These are phyloP conservation scores for Linderniella brevidens DNA, from an alignment of 257 asterid genomes.

Conservation along the genomic window DNA sequence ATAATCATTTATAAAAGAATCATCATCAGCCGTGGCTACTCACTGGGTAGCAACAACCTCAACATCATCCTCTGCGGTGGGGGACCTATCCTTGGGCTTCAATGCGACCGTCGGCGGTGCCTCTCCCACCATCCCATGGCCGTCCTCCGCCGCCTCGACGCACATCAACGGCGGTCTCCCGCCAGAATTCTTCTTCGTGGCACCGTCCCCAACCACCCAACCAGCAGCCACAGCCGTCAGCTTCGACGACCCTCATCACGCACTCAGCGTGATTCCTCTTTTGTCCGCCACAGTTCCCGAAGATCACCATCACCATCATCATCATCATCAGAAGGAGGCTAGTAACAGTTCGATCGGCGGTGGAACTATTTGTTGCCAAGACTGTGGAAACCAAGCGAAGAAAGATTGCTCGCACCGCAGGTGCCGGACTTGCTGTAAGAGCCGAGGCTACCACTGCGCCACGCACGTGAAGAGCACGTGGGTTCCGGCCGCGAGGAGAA, in stretches of 20 bases:
- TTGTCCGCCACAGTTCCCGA: not conserved
- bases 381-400: constrained; percentile 7
- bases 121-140: not conserved
- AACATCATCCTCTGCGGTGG: not conserved
- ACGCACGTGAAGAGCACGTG: constrained; percentile 9
- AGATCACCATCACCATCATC: not conserved
- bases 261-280: not conserved
- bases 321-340: not conserved
- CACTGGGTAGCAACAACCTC: not conserved
- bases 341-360: not conserved
- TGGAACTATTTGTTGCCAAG: not conserved
- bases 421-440: constrained; percentile 5
- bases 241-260: constrained; percentile 1
- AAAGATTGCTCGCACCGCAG: constrained; percentile 5
- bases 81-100: not conserved
- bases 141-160: not conserved
- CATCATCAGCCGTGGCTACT: too few species aligned
- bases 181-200: constrained; percentile 8
- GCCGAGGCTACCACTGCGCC: constrained; percentile 5
- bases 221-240: not conserved
- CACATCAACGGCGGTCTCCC: constrained; percentile 1
- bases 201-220: constrained; percentile 1
- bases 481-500: constrained; percentile 5
- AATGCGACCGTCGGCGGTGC: not conserved
- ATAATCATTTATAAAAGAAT: too few species aligned